These are phyloP conservation scores for Camelina laxa DNA, from an alignment of 345 rosid genomes.

Conservation along the genomic window DNA sequence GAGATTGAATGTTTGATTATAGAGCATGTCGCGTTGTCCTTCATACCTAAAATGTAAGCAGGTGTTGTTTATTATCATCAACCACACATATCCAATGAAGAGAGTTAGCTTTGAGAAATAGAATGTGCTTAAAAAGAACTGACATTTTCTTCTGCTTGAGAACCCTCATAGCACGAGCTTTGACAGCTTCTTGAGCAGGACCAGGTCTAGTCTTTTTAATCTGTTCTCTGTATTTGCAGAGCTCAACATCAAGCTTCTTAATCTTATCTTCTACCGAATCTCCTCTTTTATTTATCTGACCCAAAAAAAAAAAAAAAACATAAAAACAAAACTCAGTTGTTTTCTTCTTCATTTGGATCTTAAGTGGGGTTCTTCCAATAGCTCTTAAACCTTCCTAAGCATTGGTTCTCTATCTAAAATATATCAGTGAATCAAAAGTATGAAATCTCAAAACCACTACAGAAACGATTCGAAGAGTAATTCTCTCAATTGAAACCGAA, in stretches of 20 bases:
- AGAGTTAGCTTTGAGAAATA: neutral
- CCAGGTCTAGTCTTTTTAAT: slow-evolving; percentile 91
- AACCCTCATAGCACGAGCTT: slow-evolving; percentile 89
- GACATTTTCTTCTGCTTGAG: slow-evolving; percentile 95
- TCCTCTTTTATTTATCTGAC: slow-evolving; percentile 84
- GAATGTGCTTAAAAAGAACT: slow-evolving; percentile 8
- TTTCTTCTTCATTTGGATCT: neutral
- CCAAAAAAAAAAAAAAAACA: neutral
- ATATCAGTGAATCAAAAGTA: neutral
- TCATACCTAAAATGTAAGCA: slow-evolving; percentile 71
- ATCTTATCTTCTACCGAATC: slow-evolving; percentile 90
- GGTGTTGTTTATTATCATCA: neutral
- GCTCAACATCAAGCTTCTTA: slow-evolving; percentile 78
- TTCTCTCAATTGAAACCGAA: neutral
- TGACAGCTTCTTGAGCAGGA: slow-evolving; percentile 86
- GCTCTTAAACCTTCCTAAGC: neutral
- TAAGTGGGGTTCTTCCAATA: neutral
- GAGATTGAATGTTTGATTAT: slow-evolving; percentile 95
- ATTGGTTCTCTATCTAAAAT: neutral
- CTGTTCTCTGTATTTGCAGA: slow-evolving; percentile 77
- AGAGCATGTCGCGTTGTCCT: slow-evolving; percentile 97
- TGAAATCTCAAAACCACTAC: slow-evolving; percentile 22
- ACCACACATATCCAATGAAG: neutral
- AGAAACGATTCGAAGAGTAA: neutral
- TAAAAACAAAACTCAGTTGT: slow-evolving; percentile 7